Conservation (phyloP, 225 moss, liverwort and hornwort genomes). For the Rhytidiadelphus loreus region DNA sequence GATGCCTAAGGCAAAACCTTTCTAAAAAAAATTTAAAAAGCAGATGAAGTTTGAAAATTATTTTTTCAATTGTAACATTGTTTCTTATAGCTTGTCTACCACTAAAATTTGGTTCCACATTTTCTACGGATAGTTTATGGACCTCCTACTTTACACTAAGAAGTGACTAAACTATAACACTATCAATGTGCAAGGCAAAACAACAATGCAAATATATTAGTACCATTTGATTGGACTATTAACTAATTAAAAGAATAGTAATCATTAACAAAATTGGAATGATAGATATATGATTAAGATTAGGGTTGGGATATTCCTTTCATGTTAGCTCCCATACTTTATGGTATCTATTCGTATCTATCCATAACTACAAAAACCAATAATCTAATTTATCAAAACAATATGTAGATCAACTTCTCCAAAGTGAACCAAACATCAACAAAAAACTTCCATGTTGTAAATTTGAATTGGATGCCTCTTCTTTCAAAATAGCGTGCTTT, state of each 20-base stretch:
- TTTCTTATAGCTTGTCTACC: too few species aligned
- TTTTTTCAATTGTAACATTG: neutral
- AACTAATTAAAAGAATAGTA: neutral
- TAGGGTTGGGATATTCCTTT: too few species aligned
- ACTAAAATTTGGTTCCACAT: neutral
- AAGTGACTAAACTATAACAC: neutral
- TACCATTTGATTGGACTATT: neutral
- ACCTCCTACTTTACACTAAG: neutral
- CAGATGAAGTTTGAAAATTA: too few species aligned
- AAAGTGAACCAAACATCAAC: neutral
- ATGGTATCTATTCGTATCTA: neutral
- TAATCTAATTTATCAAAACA: neutral
- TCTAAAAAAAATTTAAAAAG: too few species aligned
- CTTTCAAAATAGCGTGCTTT: neutral
- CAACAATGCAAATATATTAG: accelerated
- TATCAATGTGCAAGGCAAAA: neutral
- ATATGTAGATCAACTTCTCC: accelerated
- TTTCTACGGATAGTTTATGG: accelerated
- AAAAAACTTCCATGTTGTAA: neutral
- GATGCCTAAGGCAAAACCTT: too few species aligned
- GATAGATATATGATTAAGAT: neutral
- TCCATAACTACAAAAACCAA: accelerated
- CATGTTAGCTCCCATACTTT: accelerated
- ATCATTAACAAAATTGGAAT: neutral
- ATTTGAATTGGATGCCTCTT: neutral